Percentiles rank a stretch among this genome's conserved stretches.
Evolutionary conservation across 169 alveolate genomes (phyloP).

Genomic region (Theileria sp.): DNA sequence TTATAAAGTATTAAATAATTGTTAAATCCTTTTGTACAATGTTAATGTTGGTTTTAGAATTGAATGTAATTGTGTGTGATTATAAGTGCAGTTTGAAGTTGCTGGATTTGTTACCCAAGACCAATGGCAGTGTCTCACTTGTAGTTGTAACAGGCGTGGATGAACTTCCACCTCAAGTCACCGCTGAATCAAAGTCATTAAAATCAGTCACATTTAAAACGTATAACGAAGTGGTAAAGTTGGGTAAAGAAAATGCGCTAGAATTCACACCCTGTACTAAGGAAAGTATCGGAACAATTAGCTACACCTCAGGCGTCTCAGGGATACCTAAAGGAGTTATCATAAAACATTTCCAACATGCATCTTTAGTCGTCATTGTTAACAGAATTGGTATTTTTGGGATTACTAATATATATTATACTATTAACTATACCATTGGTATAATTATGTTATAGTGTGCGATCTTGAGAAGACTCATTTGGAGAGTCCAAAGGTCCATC

Average conservation of each 20-base stretch:
- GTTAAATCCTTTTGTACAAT: neutral
- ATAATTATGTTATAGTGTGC: neutral
- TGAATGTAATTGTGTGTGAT: conserved; percentile 57
- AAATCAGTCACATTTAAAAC: conserved; percentile 7
- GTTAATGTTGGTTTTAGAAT: conserved; percentile 2
- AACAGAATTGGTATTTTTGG: conserved; percentile 8
- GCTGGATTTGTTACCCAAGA: conserved; percentile 42
- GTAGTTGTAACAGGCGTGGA: conserved; percentile 49
- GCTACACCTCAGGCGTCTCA: conserved; percentile 97
- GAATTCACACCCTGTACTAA: conserved; percentile 53
- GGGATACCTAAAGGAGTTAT: conserved; percentile 97
- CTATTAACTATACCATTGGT: neutral
- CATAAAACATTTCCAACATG: conserved; percentile 79
- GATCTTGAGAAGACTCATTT: neutral
- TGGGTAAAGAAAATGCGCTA: conserved; percentile 22
- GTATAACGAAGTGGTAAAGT: conserved; percentile 51
- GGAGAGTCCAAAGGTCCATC: conserved; percentile 67
- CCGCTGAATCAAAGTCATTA: neutral
- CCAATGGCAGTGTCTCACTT: conserved; percentile 2
- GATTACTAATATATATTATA: no score
- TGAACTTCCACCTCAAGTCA: neutral
- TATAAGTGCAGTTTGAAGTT: conserved; percentile 36
- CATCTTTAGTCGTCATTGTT: conserved; percentile 43
- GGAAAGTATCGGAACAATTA: conserved; percentile 81
- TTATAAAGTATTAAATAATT: neutral